Evolutionary conservation across 2,329 filamentous ascomycete species (phyloP), one percentile per base, ranked within the genome.

Genomic region (Penicillium verrucosum): DNA sequence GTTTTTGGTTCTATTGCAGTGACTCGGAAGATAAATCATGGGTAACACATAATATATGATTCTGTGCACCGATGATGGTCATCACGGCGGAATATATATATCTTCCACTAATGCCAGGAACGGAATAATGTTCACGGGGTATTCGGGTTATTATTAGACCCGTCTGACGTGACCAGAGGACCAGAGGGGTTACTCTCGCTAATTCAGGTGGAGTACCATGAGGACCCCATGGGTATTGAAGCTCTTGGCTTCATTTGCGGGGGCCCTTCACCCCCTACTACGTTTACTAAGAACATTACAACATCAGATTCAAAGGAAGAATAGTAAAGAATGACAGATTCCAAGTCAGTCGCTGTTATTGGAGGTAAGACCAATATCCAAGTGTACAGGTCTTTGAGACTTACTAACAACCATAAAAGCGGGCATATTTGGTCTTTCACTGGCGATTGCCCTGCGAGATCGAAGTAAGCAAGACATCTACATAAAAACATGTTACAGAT

Each of bases 361-460:
- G 60, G 60, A 36, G 60, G 60, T 61, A 37, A n/a, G 47, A 25
- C 0, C n/a, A 12, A 41, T 2, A 18, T 8, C 23, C 1, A 7
- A 14, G n/a, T 32, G 27, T 23, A 18, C 16, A 32, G 16, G 5
- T n/a, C 23, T 27, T 29, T 27, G 32, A 18, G n/a, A 40, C 30
- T 2, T 9, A 30, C 38, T 57, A 36, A 60, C 38, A 6, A 32
- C 27, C 8, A 4, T 16, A 1, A 4, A 34, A 62, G 60, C 60
- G 27, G 60, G 60, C 12, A 61, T 60, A 6, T 62, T 61, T 23
- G 60, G 60, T 14, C 55, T 62, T 32, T 62, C 60, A 6, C 44
- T 62, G 23, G 60, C 60, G 3, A 51, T 57, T 43, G 58, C 52
- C 9, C 53, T 62, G 11, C 56, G 58, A 27, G 60, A 62, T 12